Base-by-base conservation (phyloP, 2,329 filamentous ascomycete genomes). In the Epichloe sylvatica region DNA sequence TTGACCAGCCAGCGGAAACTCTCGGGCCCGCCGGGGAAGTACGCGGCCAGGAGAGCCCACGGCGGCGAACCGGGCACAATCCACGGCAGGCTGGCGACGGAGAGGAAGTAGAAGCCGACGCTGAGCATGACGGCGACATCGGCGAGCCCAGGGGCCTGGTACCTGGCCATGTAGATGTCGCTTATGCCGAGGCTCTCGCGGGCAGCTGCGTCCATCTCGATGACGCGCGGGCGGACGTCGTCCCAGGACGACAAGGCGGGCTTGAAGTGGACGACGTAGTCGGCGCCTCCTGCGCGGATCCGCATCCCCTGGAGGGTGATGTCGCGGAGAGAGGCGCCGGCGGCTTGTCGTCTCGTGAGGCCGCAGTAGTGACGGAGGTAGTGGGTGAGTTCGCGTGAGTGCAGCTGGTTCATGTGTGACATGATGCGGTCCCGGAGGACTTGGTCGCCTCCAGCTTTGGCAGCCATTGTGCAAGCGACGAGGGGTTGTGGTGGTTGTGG, bases 341-440 rank as follows among this genome's bases (percentile, higher is more conserved):
- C 75, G 46, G 74, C 68, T 13, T 49, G 49, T 52, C 68, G 65
- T 7, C 74, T 60, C 15, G 81, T 75, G 42, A 86, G 70, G 15
- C 71, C 65, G 62, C 70, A 73, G 70, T 81, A 88, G 65, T 88
- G 78, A 55, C 81, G 81, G n/a, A 94, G 77, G 67, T 90, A 94
- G 61, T 84, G 76, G 51, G 77, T 70, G 46, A 95, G 79, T 51
- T 87, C 86, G 57, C 79, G 75, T 47, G 75, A 70, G 68, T 95
- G 91, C 65, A 91, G 84, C 41, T 72, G 71, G 69, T 96, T 95
- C 86, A 96, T 92, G 71, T 96, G 90, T 35, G 73, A 73, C 61
- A 91, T 77, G 64, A 71, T 70, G 56, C 67, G 65, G 38, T 57
- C 55, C 44, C 62, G 65, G 51, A 60, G 56, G 36, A 57, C 59